These are phyloP conservation scores for Neurospora sp. DNA, from an alignment of 495 filamentous ascomycete species.

Conservation along the genomic window DNA sequence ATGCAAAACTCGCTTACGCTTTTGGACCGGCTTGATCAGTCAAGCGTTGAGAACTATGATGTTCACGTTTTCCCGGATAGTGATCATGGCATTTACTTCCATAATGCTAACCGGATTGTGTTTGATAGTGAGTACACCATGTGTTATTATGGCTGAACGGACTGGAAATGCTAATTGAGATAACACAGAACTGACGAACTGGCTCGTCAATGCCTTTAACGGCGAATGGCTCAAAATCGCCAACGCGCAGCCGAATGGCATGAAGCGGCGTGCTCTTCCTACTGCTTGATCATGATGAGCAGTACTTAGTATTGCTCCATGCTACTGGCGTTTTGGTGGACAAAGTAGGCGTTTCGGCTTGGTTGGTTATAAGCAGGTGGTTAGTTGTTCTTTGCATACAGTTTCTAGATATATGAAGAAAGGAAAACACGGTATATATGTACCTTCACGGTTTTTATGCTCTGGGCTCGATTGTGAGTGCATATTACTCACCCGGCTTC, in stretches of 20 bases:
- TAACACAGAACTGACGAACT: conserved; percentile 66
- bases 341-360: neutral
- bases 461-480: neutral
- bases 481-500: neutral
- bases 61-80: conserved; percentile 93
- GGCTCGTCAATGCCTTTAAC: conserved; percentile 96
- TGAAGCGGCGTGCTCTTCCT: neutral
- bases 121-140: conserved; percentile 68
- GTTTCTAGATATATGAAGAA: neutral
- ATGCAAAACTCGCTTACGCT: conserved; percentile 83
- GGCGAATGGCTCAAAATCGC: conserved; percentile 82
- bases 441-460: neutral
- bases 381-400: neutral
- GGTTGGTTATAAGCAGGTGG: neutral
- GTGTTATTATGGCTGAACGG: neutral
- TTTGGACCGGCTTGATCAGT: conserved; percentile 78
- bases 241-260: conserved; percentile 48
- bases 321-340: neutral
- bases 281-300: neutral
- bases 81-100: conserved; percentile 91
- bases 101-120: conserved; percentile 85
- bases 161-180: conserved; percentile 16
- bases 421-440: neutral
- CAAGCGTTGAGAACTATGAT: conserved; percentile 85
- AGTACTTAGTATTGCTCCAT: neutral